Evolutionary conservation across 371 early-diverging fungal genomes (phyloP), one percentile per base, ranked within the genome.

Genomic region (Apophysomyces variabilis): DNA sequence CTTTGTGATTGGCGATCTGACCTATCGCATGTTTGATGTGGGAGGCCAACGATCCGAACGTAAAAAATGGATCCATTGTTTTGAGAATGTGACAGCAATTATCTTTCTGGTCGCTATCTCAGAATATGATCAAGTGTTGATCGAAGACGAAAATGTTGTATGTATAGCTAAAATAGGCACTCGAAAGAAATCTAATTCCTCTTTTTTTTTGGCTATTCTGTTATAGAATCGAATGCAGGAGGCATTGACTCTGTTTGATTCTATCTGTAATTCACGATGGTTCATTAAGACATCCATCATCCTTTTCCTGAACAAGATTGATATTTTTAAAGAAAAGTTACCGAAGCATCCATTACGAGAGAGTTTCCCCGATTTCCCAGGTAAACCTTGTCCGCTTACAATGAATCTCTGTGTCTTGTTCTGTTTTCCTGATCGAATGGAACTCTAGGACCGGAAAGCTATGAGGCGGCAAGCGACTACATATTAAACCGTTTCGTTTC

Each of bases 291-390:
- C 96, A 7, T 92, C 93, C 32, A 94, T 97, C 60, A 96, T 98
- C 71, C 82, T 98, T 64, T 98, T 98, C 82, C 79, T 98, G 69
- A 98, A 98, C 90, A 98, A 97, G 84, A 93, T 95, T 70, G 98
- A 97, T 82, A 86, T 95, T 21, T 95, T 97, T 87, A 89, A 87
- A 67, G 92, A 92, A 66, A 97, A 97, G 81, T 76, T 97, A 44
- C 87, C 87, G 32, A 83, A 84, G 41, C 90, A 91, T 12, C 95
- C 96, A 3, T 80, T 97, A 73, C 66, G 72, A 9, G 86, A 91
- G 44, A 94, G 87, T 75, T 96, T 96, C 83, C 90, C 94, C 8
- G 96, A 96, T 66, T 97, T 85, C 75, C 71, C 71, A 26, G 89
- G 90, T 85, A 78, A 68, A 7, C 1, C 44, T 45, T 46, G 9